Percentiles rank a stretch among this genome's conserved stretches.
These are phyloP conservation scores for Geranium rotundifolium DNA, from an alignment of 345 rosid species.

Conservation along the genomic window DNA sequence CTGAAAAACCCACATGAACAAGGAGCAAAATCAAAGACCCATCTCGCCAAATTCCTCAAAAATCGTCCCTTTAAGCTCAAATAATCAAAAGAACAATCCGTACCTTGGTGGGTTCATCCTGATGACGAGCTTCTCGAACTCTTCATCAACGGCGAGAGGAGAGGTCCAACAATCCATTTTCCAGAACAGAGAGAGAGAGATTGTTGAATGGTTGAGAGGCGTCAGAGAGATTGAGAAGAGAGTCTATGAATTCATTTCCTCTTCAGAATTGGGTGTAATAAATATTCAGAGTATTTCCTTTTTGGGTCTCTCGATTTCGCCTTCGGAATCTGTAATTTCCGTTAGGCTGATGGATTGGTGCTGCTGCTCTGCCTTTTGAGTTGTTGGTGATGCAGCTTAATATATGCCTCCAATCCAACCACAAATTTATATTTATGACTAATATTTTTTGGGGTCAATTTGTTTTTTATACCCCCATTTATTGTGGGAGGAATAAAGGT, in stretches of 20 bases:
- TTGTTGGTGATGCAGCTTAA: too few species aligned
- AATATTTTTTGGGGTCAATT: too few species aligned
- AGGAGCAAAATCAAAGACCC: conserved; percentile 4
- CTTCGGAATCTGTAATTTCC: too few species aligned
- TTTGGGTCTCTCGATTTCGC: too few species aligned
- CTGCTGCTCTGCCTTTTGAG: too few species aligned
- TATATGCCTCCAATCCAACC: too few species aligned
- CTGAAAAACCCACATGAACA: conserved; percentile 29
- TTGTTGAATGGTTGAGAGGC: not conserved
- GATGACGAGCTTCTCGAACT: conserved; percentile 61
- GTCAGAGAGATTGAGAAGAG: not conserved
- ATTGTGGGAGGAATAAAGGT: too few species aligned
- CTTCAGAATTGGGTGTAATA: too few species aligned
- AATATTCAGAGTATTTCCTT: too few species aligned
- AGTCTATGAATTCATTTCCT: not conserved
- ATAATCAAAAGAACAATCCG: not conserved
- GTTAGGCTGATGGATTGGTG: too few species aligned
- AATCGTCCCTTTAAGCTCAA: conserved; percentile 6
- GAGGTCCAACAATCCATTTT: conserved; percentile 56
- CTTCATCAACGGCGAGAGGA: conserved; percentile 41
- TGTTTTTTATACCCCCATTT: too few species aligned
- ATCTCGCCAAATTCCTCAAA: conserved; percentile 10
- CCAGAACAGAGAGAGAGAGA: not conserved
- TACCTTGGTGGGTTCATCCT: conserved; percentile 83
- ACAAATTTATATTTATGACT: too few species aligned